Base-by-base conservation (phyloP, 495 filamentous ascomycete species). In the Aspergillus cristatus region DNA sequence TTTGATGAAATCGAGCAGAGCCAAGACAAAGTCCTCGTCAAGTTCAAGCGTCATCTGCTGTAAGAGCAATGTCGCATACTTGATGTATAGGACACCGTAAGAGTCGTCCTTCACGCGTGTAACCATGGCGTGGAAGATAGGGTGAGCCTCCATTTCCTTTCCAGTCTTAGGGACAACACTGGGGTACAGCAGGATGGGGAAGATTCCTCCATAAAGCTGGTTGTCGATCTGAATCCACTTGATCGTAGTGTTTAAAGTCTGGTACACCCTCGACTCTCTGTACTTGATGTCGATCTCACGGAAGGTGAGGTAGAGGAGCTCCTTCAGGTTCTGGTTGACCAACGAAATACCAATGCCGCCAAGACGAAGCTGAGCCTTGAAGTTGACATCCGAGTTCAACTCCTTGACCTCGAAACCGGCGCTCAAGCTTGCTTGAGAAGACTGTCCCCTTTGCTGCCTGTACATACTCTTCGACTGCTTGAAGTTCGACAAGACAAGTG, bases 211-310 rank as follows among this genome's bases (percentile, higher is more conserved):
- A 53, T 97, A 98, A 16, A 98, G 79, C 54, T 98, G 91, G 53
- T 98, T 98, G 65, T 98, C 91, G 52, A 98, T 89, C 58, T 98
- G 91, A 34, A 98, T 88, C 91, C 91, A 98, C 58, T 96, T 97
- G 57, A 95, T 82, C 0, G 84, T 82, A 7, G 86, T 71, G 33
- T 82, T 86, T 40, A 96, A 60, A 4, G 86, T 96, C 62, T 97
- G 91, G 54, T 91, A 94, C 10, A 96, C 65, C 18, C 74, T 68
- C n/a, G 93, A 96, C 54, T 97, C 91, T 38, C 76, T 83, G 53
- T 85, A 93, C 46, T 89, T 89, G 47, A 97, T 67, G 50, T 91
- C 80, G 35, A 98, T 83, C 41, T 95, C 93, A 30, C 89, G 76
- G 67, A 95, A 82, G 1, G 93, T 98, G 50, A 95, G 66, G 50